Percentiles rank a stretch among this genome's conserved stretches.
These are phyloP conservation scores for Chlamydomonas sp. DNA, from an alignment of 139 green algal genomes.

Conservation along the genomic window DNA sequence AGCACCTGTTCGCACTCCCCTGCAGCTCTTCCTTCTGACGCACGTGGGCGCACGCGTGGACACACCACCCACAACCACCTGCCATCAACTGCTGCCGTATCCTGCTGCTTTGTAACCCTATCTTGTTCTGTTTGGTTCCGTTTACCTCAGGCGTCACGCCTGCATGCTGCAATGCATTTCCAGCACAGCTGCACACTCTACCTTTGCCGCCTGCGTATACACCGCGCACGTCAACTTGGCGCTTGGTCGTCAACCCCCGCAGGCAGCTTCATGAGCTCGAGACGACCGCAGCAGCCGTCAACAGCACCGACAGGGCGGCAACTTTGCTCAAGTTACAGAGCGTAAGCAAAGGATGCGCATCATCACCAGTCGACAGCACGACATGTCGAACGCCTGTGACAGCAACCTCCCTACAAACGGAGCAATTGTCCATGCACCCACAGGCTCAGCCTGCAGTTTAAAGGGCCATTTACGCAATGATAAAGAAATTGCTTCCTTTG, in stretches of 20 bases:
- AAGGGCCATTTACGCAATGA: neutral
- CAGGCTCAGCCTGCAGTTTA: neutral
- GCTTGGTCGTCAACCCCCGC: neutral
- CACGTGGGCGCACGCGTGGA: too few relatives aligned
- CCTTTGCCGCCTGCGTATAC: too few relatives aligned
- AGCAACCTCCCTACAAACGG: too few relatives aligned
- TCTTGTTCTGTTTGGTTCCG: too few relatives aligned
- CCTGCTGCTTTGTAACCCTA: too few relatives aligned
- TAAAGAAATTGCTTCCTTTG: neutral
- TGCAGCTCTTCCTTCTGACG: too few relatives aligned
- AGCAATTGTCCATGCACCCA: too few relatives aligned
- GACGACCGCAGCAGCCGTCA: neutral
- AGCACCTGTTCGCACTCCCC: neutral
- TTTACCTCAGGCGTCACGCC: too few relatives aligned
- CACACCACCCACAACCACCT: too few relatives aligned
- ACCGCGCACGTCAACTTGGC: neutral
- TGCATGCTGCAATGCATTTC: too few relatives aligned
- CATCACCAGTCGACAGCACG: neutral
- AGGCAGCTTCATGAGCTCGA: conserved; percentile 18
- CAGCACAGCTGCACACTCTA: too few relatives aligned
- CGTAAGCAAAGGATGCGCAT: neutral
- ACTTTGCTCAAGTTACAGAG: neutral
- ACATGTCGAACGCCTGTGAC: neutral
- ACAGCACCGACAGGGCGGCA: conserved; percentile 13
- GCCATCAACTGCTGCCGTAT: too few relatives aligned